Evolutionary conservation across 164 flowering plant species (phyloP), one percentile per base, ranked within the genome.

Genomic region (Tetrastigma voinierianum): DNA sequence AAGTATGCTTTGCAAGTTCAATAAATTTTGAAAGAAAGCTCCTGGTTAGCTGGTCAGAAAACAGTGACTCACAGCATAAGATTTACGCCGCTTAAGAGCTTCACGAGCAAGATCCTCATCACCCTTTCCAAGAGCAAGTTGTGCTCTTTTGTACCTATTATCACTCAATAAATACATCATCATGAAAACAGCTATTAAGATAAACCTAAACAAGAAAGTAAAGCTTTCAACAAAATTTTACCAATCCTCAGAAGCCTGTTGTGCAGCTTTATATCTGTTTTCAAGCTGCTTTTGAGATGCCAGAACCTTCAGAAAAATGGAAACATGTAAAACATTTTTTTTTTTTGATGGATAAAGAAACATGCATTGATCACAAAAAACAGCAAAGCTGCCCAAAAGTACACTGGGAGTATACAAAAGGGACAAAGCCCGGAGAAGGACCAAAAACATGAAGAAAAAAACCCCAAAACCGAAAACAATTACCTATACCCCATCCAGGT

Each of bases 101-200:
- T 89, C 94, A 67, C 94, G 89, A 46, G 94, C 91, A 74, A 89
- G 91, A 62, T 85, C 87, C 68, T 89, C 94, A n/a, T 86, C 89
- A 61, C 94, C 94, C 67, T 86, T 89, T 59, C 73, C 77, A 63
- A 89, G 86, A 71, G 94, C 94, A 71, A 89, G 86, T 72, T 89
- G 91, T 24, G 91, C 94, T 70, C 85, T 81, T 32, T 77, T 72
- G 53, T 89, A 89, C 94, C 94, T 87, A 19, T 71, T 24, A 52
- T 55, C 25, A 60, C 63, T n/a, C n/a, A n/a, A n/a, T n/a, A n/a
- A 70, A 25, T 13, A 66, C 64, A 67, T 44, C 10, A 52, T 40
- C 48, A 62, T 55, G 24, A 65, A 13, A 20, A 61, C 46, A 62
- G 51, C 49, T 3, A 15, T 3, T 8, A 40, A 21, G 8, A 64